Percentiles rank a stretch among this genome's conserved stretches.
These are phyloP conservation scores for Daldinia concentrica DNA, from an alignment of 495 filamentous ascomycete genomes.

Conservation along the genomic window DNA sequence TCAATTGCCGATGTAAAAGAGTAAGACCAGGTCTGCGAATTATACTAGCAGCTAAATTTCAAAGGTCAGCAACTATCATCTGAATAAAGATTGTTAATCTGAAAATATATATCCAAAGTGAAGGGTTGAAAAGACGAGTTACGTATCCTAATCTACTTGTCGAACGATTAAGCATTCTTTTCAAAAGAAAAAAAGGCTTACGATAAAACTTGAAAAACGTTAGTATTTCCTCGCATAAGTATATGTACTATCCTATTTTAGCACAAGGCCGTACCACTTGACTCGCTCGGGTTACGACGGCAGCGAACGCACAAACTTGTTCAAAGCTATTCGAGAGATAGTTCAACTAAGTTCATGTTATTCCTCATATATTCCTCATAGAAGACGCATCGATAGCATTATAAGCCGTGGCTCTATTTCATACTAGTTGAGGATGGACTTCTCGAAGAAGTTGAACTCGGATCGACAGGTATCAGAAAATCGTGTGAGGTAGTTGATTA, in stretches of 20 bases:
- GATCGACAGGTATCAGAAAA: background rate
- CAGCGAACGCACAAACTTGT: background rate
- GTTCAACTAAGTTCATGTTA: background rate
- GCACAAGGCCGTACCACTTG: background rate
- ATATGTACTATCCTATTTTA: background rate
- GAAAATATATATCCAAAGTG: no score
- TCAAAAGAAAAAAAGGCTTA: no score
- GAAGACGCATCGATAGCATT: no score
- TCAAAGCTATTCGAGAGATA: background rate
- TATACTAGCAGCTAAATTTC: background rate
- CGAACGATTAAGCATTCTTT: no score
- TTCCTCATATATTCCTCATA: background rate
- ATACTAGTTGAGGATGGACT: background rate
- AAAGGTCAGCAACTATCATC: background rate
- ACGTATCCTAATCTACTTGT: no score
- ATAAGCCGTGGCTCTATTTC: no score
- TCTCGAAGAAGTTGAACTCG: background rate
- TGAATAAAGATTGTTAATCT: background rate
- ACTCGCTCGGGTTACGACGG: background rate
- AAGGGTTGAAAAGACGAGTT: no score
- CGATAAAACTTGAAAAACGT: no score
- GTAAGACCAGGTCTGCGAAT: background rate
- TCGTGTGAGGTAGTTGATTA: conserved; percentile 5
- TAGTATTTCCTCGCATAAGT: no score
- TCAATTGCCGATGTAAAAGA: no score